Conservation (phyloP, 345 rosid species). For the Durio zibethinus region DNA sequence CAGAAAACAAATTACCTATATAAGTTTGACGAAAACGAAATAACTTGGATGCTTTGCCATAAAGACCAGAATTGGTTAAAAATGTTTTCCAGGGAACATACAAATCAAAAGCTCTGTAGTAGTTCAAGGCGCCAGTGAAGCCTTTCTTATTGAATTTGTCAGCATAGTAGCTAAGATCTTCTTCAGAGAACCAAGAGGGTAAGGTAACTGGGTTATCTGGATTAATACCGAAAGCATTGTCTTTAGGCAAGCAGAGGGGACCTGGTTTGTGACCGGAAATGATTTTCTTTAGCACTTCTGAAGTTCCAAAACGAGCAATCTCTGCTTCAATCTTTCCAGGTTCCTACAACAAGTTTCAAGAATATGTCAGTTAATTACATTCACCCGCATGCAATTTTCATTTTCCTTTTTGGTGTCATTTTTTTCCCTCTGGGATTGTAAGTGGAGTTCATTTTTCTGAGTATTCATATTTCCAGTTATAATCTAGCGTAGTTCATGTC, state of each 20-base stretch:
- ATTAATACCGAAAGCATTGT: conserved; percentile 29
- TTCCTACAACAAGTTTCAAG: conserved; percentile 30
- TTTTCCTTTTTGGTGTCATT: too few relatives aligned
- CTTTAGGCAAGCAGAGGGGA: conserved; percentile 47
- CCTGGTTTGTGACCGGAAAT: conserved; percentile 42
- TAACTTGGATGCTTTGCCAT: background rate
- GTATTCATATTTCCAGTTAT: too few relatives aligned
- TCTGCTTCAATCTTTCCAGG: conserved; percentile 57
- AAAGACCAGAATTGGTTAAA: background rate
- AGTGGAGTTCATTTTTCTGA: too few relatives aligned
- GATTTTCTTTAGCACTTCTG: conserved; percentile 37
- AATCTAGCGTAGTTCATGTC: too few relatives aligned
- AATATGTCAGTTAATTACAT: background rate
- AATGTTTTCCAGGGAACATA: conserved; percentile 27
- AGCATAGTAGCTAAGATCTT: conserved; percentile 48
- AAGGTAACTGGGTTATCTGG: conserved; percentile 22
- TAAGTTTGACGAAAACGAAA: background rate
- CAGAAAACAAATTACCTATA: background rate
- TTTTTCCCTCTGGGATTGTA: too few relatives aligned
- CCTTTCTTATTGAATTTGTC: conserved; percentile 46
- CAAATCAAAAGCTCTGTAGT: conserved; percentile 73
- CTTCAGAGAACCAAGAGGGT: conserved; percentile 70
- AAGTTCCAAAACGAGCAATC: conserved; percentile 37
- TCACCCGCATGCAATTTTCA: background rate
- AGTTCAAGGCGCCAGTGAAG: conserved; percentile 74